A percentile compares a stretch with the other conserved stretches of the same genome.
These are phyloP conservation scores for Corymbia maculata DNA, from an alignment of 345 rosid genomes.

Conservation along the genomic window DNA sequence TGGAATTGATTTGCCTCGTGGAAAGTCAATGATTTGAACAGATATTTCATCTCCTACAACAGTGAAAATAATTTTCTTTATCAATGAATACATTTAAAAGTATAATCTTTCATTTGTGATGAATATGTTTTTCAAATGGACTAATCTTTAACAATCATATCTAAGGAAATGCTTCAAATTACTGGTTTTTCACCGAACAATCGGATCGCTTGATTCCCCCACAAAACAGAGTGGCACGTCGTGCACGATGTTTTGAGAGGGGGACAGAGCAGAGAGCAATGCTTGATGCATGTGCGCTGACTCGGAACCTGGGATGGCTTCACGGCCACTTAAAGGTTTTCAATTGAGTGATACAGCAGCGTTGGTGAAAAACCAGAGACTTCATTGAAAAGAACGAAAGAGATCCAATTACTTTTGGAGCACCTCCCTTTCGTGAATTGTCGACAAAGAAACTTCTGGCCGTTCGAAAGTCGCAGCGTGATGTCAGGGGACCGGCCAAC, in stretches of 20 bases:
- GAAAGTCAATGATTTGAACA: not conserved
- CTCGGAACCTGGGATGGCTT: not conserved
- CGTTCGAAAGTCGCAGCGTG: not conserved
- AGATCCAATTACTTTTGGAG: not conserved
- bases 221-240: not conserved
- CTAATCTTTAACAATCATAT: not conserved
- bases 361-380: not conserved
- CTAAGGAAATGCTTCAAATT: not conserved
- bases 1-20: accelerated
- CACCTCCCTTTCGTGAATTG: not conserved
- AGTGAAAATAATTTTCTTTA: not conserved
- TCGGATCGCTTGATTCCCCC: not conserved
- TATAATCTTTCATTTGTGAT: not conserved
- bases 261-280: not conserved
- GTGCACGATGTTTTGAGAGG: not conserved
- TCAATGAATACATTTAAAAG: not conserved
- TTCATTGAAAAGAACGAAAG: not conserved
- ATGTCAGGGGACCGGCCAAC: not conserved
- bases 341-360: not conserved
- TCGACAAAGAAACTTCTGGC: not conserved
- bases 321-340: not conserved
- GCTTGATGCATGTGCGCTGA: not conserved
- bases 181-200: not conserved
- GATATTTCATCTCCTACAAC: not conserved
- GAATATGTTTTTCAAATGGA: accelerated